Evolutionary conservation across 345 rosid genomes (phyloP).

Genomic region (Rhodamnia rubescens): DNA sequence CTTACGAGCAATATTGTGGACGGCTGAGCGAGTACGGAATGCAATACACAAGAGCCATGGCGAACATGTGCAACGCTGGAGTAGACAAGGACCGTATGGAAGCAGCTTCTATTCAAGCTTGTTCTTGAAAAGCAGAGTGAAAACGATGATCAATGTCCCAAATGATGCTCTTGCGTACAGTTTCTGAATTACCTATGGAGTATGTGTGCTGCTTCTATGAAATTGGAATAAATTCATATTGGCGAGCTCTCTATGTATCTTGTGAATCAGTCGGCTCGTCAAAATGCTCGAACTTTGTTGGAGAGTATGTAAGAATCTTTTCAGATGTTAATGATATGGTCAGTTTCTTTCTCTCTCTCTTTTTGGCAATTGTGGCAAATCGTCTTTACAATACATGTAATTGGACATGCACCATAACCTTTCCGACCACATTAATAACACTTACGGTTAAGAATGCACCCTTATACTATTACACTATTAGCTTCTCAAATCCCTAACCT

Average conservation of each 20-base stretch:
- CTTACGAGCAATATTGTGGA: conserved; percentile 28
- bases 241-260: neutral
- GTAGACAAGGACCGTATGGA: neutral
- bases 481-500: no score
- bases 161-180: neutral
- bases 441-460: no score
- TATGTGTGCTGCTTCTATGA: neutral
- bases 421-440: neutral
- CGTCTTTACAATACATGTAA: neutral
- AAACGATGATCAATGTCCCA: neutral
- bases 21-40: conserved; percentile 14
- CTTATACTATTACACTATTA: no score
- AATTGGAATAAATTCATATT: neutral
- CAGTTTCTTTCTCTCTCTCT: no score
- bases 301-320: neutral
- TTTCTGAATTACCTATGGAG: neutral
- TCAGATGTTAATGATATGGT: neutral
- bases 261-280: neutral
- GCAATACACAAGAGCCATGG: conserved; percentile 25
- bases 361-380: neutral
- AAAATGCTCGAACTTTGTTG: neutral
- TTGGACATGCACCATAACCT: neutral
- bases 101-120: neutral
- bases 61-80: conserved; percentile 35
- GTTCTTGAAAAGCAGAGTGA: neutral